A percentile compares a stretch with the other conserved stretches of the same genome.
These are phyloP conservation scores for Arabis hirsuta DNA, from an alignment of 345 rosid species.

Conservation along the genomic window DNA sequence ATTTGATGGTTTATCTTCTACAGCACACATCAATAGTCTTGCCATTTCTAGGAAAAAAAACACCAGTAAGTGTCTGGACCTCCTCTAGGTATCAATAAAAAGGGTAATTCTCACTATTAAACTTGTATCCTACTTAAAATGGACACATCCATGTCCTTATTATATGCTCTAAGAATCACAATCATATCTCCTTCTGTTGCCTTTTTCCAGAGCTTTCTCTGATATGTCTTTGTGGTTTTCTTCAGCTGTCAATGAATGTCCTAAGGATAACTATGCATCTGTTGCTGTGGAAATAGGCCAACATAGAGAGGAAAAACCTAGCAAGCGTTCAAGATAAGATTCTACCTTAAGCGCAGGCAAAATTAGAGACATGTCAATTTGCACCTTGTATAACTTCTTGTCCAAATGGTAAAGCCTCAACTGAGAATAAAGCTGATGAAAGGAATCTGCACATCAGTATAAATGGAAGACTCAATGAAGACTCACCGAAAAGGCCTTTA, in stretches of 20 bases:
- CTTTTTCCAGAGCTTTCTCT: too few species aligned
- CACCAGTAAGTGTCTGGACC: slow-evolving; percentile 76
- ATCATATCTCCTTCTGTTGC: not conserved
- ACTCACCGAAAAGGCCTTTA: too few species aligned
- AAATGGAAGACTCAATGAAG: slow-evolving; percentile 10
- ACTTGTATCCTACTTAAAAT: slow-evolving; percentile 10
- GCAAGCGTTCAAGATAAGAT: slow-evolving; percentile 39
- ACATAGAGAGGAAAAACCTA: slow-evolving; percentile 24
- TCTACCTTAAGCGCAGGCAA: slow-evolving; percentile 43
- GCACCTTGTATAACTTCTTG: slow-evolving; percentile 29
- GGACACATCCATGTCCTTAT: too few species aligned
- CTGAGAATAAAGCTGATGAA: slow-evolving; percentile 18
- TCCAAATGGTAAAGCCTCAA: slow-evolving; percentile 25
- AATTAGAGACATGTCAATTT: slow-evolving; percentile 28
- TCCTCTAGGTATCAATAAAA: slow-evolving; percentile 31
- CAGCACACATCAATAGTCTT: slow-evolving; percentile 61
- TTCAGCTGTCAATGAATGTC: slow-evolving; percentile 32
- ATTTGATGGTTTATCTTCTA: slow-evolving; percentile 69
- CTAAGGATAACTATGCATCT: slow-evolving; percentile 11
- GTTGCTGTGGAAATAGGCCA: slow-evolving; percentile 21
- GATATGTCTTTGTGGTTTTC: slow-evolving; percentile 16
- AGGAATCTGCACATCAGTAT: slow-evolving; percentile 19
- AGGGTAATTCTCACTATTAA: slow-evolving; percentile 23
- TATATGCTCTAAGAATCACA: not conserved
- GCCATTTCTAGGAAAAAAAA: slow-evolving; percentile 53